Evolutionary conservation across 805 yeast genomes (phyloP).

Genomic region (Yarrowia hollandica): DNA sequence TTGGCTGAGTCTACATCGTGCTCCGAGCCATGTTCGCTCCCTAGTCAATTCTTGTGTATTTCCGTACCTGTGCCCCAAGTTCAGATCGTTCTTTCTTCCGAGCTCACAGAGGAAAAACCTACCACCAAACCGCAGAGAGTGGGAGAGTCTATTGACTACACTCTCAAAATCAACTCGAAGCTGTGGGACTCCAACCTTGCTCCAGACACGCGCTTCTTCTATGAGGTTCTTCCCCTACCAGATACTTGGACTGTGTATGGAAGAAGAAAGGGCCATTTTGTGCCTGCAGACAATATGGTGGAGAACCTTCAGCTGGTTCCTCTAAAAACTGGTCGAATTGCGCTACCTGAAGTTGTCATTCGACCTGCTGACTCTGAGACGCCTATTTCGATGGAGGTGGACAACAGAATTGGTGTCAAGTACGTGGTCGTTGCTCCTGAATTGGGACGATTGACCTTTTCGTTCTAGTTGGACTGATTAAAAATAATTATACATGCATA

Average conservation of each 20-base stretch:
- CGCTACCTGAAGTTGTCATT: slow-evolving; percentile 63
- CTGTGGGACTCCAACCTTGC: slow-evolving; percentile 19
- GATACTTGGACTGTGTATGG: slow-evolving; percentile 87
- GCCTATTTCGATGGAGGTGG: slow-evolving; percentile 53
- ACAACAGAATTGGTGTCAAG: slow-evolving; percentile 67
- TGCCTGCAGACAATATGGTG: slow-evolving; percentile 38
- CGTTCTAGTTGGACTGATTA: slow-evolving; percentile 46
- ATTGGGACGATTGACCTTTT: slow-evolving; percentile 57
- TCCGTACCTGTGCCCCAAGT: slow-evolving; percentile 29
- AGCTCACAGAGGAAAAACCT: slow-evolving; percentile 11
- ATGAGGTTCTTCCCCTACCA: slow-evolving; percentile 51
- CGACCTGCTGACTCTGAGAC: slow-evolving; percentile 37
- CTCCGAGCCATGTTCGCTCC: not conserved
- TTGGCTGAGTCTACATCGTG: slow-evolving; percentile 3
- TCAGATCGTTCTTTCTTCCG: slow-evolving; percentile 26
- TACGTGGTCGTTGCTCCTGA: slow-evolving; percentile 72
- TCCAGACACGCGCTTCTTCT: slow-evolving; percentile 43
- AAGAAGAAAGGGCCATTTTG: slow-evolving; percentile 54
- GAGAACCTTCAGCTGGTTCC: slow-evolving; percentile 55
- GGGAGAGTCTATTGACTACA: slow-evolving; percentile 5
- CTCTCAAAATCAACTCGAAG: slow-evolving; percentile 30
- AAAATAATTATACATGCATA: slow-evolving; percentile 18
- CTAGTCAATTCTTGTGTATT: slow-evolving; percentile 6
- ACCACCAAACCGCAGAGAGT: slow-evolving; percentile 5
- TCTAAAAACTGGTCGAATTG: slow-evolving; percentile 68